These are phyloP conservation scores for Thelephora aurantiotincta DNA, from an alignment of 768 basidiomycete genomes.

Conservation along the genomic window DNA sequence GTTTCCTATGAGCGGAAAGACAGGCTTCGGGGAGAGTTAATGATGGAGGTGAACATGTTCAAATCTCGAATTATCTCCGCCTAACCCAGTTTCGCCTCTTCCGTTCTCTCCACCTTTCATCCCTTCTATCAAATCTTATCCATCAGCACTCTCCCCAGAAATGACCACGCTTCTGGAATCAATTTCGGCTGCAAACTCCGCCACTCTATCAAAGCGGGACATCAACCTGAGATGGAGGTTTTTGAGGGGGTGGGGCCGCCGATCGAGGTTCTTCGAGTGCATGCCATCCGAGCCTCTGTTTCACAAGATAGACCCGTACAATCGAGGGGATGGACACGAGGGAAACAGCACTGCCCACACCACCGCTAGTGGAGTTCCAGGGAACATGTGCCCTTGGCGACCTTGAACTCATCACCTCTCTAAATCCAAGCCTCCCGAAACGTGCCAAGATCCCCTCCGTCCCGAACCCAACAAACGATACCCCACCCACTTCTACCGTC, in stretches of 20 bases:
- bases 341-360: no score
- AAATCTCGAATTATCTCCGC: not conserved
- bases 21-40: slow-evolving; percentile 51
- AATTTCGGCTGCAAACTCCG: slow-evolving; percentile 29
- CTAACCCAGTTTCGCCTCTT: slow-evolving; percentile 1
- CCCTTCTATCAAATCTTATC: slow-evolving; percentile 32
- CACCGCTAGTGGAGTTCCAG: no score
- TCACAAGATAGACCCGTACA: no score
- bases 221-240: slow-evolving; percentile 60
- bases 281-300: slow-evolving; percentile 5
- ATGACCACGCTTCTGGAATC: slow-evolving; percentile 50
- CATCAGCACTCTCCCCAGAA: slow-evolving; percentile 50
- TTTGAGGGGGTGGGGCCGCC: slow-evolving; percentile 52
- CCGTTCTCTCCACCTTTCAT: slow-evolving; percentile 48
- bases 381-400: no score
- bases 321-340: no score
- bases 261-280: no score
- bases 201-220: slow-evolving; percentile 46
- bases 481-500: no score
- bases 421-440: slow-evolving; percentile 3
- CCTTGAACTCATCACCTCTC: no score
- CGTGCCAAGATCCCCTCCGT: slow-evolving; percentile 2
- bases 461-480: not conserved
- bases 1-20: slow-evolving; percentile 69
- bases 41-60: slow-evolving; percentile 36